These are phyloP conservation scores for Neckera pumila DNA, from an alignment of 225 moss, liverwort and hornwort species.

Conservation along the genomic window DNA sequence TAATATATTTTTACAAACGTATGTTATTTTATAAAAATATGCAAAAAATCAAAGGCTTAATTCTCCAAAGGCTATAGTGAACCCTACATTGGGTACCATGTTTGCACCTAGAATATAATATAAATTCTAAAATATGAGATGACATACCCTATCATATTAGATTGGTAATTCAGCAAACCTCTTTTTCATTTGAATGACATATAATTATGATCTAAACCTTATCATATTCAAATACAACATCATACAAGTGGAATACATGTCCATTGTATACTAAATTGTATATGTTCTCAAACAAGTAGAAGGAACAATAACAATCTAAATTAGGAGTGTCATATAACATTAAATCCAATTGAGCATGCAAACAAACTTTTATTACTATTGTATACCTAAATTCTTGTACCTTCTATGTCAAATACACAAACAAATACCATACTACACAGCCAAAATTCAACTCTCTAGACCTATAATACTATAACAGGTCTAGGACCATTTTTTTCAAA, in stretches of 20 bases:
- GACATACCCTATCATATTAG: not conserved
- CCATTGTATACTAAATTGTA: not conserved
- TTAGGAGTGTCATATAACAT: not conserved
- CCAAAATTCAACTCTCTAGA: not conserved
- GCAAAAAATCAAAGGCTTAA: not conserved
- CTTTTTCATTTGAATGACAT: not conserved
- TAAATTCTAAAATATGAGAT: not conserved
- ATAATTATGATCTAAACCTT: not conserved
- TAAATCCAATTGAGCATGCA: accelerated
- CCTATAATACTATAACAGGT: not conserved
- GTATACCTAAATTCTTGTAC: not conserved
- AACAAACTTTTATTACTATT: not conserved
- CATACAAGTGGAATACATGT: not conserved
- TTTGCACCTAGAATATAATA: not conserved
- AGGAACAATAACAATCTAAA: not conserved
- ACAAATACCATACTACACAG: not conserved
- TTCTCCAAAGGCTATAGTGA: accelerated
- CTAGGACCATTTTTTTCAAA: not conserved
- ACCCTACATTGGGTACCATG: too few species aligned
- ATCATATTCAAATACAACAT: not conserved
- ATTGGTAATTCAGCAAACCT: not conserved
- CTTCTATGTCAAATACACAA: not conserved
- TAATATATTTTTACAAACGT: not conserved
- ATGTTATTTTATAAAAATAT: not conserved
- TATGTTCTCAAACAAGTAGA: not conserved